phyloP scores from a whole-genome alignment of 2,329 filamentous ascomycete genomes.

The Zalaria sp. region DNA sequence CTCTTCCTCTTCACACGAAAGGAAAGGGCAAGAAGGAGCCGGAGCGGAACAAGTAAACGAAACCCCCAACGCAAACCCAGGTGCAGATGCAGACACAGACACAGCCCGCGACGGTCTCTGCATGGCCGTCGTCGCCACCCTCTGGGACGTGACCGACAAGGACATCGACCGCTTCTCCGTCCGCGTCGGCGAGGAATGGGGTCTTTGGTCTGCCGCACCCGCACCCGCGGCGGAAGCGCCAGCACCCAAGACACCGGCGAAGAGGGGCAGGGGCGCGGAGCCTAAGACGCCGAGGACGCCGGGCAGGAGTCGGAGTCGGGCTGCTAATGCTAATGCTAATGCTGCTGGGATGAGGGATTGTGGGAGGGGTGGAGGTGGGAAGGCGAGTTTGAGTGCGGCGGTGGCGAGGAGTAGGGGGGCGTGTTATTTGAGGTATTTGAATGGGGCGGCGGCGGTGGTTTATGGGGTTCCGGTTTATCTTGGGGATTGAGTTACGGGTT shows the following conservation, averaged over 20 bases:
- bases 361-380: constrained; percentile 67
- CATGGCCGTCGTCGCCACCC: constrained; percentile 71
- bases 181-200: constrained; percentile 72
- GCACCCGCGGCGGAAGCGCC: constrained; percentile 14
- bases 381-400: constrained; percentile 61
- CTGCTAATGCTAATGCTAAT: constrained; percentile 13
- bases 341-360: constrained; percentile 34
- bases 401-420: constrained; percentile 87
- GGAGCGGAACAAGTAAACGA: neutral
- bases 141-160: constrained; percentile 97
- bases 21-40: neutral
- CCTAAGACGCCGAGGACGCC: constrained; percentile 18
- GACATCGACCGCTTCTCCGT: constrained; percentile 91
- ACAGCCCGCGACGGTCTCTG: constrained; percentile 14
- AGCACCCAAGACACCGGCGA: constrained; percentile 15
- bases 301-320: constrained; percentile 12
- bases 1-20: neutral
- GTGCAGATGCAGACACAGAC: neutral
- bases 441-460: constrained; percentile 82
- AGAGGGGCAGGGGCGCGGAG: constrained; percentile 5
- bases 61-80: neutral
- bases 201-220: constrained; percentile 36
- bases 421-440: constrained; percentile 84
- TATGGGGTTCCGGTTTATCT: constrained; percentile 92
- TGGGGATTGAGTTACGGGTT: constrained; percentile 12